Evolutionary conservation across 495 filamentous ascomycete species (phyloP).

Genomic region (Neurospora sp.): DNA sequence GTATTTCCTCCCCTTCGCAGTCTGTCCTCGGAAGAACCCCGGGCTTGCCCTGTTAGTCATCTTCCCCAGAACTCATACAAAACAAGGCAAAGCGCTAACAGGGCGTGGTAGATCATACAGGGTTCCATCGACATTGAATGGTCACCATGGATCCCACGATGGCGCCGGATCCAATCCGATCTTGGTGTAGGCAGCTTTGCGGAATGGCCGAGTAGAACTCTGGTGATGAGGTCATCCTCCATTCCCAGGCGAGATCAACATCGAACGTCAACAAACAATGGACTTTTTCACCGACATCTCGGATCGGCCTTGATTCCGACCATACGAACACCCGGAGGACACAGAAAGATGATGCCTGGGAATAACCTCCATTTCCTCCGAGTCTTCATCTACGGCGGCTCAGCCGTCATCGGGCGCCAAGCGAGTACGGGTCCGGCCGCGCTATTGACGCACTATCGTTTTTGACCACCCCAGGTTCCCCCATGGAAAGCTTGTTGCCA

Average conservation of each 20-base stretch:
- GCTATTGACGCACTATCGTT: neutral
- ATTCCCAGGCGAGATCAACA: neutral
- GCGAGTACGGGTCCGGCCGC: neutral
- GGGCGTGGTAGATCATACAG: neutral
- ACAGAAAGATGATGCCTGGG: neutral
- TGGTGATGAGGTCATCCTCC: neutral
- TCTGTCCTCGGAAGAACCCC: neutral
- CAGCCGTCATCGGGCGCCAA: neutral
- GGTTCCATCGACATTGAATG: neutral
- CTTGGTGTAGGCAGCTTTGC: neutral
- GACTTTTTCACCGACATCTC: neutral
- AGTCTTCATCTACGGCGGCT: neutral
- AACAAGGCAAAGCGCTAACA: neutral
- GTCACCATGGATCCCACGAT: neutral
- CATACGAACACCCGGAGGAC: neutral
- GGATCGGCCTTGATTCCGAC: neutral
- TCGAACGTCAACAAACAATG: neutral
- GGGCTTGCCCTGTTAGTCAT: neutral
- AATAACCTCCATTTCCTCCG: neutral
- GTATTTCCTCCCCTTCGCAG: neutral
- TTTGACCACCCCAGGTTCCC: neutral
- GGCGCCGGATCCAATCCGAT: neutral
- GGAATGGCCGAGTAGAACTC: neutral
- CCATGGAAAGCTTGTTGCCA: neutral
- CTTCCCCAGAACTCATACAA: neutral